A percentile compares a stretch with the other conserved stretches of the same genome.
Evolutionary conservation across 1,284 basidiomycete genomes (phyloP).

Genomic region (Fomitopsis palustris): DNA sequence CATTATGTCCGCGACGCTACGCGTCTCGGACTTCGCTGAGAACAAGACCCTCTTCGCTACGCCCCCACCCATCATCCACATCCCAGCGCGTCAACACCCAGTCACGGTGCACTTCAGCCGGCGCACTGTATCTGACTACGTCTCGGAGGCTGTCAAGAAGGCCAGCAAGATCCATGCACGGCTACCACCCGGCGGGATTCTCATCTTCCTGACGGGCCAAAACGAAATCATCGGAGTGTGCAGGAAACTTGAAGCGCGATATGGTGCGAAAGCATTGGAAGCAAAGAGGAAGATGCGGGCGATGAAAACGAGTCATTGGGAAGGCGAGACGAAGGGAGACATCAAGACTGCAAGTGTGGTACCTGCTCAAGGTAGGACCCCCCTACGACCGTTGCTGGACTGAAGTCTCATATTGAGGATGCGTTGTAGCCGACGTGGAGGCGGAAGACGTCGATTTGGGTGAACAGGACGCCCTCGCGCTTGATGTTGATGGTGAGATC

Average conservation of each 20-base stretch:
- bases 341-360: constrained; percentile 29
- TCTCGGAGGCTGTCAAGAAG: constrained; percentile 90
- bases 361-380: constrained; percentile 45
- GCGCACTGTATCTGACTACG: constrained; percentile 84
- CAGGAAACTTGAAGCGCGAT: constrained; percentile 74
- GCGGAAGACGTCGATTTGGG: constrained; percentile 84
- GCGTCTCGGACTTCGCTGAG: constrained; percentile 89
- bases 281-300: constrained; percentile 40
- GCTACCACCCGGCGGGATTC: constrained; percentile 66
- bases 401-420: neutral
- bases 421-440: constrained; percentile 54
- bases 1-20: constrained; percentile 98
- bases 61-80: constrained; percentile 88
- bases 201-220: constrained; percentile 79
- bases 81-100: constrained; percentile 90
- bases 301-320: constrained; percentile 16
- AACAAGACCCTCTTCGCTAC: constrained; percentile 81
- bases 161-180: constrained; percentile 76
- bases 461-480: constrained; percentile 40
- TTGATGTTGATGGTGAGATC: constrained; percentile 54
- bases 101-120: constrained; percentile 95
- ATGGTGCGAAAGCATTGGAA: constrained; percentile 64
- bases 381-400: constrained; percentile 1
- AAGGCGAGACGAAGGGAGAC: constrained; percentile 1
- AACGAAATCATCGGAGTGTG: constrained; percentile 69